Percentiles rank a stretch among this genome's conserved stretches.
Evolutionary conservation across 306 rosid species (phyloP).

Genomic region (Calophaca sinica): DNA sequence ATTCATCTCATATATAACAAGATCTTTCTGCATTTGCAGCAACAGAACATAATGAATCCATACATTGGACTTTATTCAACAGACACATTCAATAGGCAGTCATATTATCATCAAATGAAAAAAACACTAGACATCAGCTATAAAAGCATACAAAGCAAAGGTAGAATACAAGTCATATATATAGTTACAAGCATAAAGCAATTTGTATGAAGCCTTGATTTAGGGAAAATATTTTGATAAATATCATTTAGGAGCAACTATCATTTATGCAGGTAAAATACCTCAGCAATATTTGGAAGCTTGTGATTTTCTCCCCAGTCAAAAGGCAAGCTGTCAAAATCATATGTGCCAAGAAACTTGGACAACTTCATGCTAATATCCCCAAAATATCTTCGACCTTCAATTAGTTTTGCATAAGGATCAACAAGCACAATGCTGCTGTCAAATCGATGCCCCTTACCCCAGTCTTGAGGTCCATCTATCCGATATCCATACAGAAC

Average conservation of each 20-base stretch:
- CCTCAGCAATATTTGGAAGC: slow-evolving; percentile 91
- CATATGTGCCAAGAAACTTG: slow-evolving; percentile 82
- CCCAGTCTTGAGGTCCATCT: slow-evolving; percentile 87
- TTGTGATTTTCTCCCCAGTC: slow-evolving; percentile 93
- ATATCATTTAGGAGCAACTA: slow-evolving; percentile 24
- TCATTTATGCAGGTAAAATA: slow-evolving; percentile 47
- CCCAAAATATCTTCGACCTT: slow-evolving; percentile 88
- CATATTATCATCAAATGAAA: slow-evolving; percentile 41
- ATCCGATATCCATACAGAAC: slow-evolving; percentile 83
- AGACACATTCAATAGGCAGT: slow-evolving; percentile 28
- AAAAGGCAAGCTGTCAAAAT: slow-evolving; percentile 82
- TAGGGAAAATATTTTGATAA: slow-evolving; percentile 32
- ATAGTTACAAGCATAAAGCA: slow-evolving; percentile 37
- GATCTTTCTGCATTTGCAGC: slow-evolving; percentile 78
- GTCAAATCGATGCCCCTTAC: slow-evolving; percentile 92
- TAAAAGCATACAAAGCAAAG: slow-evolving; percentile 14
- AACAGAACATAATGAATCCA: slow-evolving; percentile 39
- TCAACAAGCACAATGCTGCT: slow-evolving; percentile 76
- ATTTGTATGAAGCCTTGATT: slow-evolving; percentile 38
- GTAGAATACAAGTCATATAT: slow-evolving; percentile 28
- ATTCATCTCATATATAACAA: slow-evolving; percentile 96
- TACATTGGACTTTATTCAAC: slow-evolving; percentile 24
- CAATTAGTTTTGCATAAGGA: slow-evolving; percentile 93
- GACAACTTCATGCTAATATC: slow-evolving; percentile 65
- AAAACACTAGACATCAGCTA: slow-evolving; percentile 33